Evolutionary conservation across 2,329 filamentous ascomycete species (phyloP).

Genomic region (Beauveria varroae): DNA sequence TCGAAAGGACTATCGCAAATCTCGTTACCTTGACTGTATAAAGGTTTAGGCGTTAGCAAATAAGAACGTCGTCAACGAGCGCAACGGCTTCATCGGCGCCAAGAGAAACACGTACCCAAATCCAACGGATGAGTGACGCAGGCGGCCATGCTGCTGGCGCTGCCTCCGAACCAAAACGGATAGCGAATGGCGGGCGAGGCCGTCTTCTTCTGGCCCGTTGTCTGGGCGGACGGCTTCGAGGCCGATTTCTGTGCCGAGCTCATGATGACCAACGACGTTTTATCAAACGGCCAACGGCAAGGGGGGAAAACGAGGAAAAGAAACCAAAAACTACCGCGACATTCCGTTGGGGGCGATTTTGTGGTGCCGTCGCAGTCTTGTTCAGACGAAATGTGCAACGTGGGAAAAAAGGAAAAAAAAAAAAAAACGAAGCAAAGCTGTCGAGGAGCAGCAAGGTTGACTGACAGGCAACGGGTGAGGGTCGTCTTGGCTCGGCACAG

Average conservation of each 20-base stretch:
- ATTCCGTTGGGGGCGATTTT: not conserved
- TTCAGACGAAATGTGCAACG: not conserved
- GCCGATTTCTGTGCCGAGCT: slow-evolving; percentile 9
- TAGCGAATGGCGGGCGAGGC: slow-evolving; percentile 45
- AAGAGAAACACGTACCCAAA: slow-evolving; percentile 55
- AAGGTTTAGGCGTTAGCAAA: slow-evolving; percentile 17
- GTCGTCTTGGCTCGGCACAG: slow-evolving; percentile 7
- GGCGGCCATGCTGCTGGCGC: slow-evolving; percentile 84
- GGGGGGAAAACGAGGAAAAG: not conserved
- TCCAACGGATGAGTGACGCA: slow-evolving; percentile 90
- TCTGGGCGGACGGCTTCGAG: slow-evolving; percentile 15
- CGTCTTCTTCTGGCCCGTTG: slow-evolving; percentile 25
- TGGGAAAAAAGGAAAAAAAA: not conserved
- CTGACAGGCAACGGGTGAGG: not conserved
- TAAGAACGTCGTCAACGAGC: not conserved
- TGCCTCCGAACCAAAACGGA: slow-evolving; percentile 95
- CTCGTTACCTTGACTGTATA: slow-evolving; percentile 43
- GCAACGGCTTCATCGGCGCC: not conserved
- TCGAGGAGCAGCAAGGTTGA: not conserved
- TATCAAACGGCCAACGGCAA: not conserved
- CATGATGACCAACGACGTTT: not conserved
- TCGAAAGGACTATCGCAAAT: not conserved
- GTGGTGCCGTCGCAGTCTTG: not conserved
- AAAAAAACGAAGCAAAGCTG: not conserved
- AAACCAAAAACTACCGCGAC: slow-evolving; percentile 1